These are phyloP conservation scores for Dianthus caryophyllus DNA, from an alignment of 148 eudicot species.

Conservation along the genomic window DNA sequence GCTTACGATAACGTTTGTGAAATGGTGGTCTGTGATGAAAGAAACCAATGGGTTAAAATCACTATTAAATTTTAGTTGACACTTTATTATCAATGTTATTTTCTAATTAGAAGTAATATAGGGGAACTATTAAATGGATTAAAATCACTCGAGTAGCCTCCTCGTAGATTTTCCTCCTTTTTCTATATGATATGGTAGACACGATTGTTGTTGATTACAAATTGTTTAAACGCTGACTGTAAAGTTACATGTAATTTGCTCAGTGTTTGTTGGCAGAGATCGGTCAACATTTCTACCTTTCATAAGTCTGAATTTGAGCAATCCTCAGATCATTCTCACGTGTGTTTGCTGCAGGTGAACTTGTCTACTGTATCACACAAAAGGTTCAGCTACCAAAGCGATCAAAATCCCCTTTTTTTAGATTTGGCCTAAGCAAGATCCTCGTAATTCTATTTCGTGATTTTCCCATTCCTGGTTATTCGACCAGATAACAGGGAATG, in stretches of 20 bases:
- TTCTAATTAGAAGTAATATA: neutral
- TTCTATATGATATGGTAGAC: neutral
- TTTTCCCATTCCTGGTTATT: conserved; percentile 26
- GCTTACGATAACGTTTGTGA: neutral
- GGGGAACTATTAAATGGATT: neutral
- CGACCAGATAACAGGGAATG: conserved; percentile 51
- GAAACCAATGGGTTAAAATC: neutral
- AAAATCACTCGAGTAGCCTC: too few species aligned
- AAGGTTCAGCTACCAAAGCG: neutral
- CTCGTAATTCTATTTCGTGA: neutral
- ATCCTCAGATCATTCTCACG: neutral
- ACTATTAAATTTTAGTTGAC: neutral
- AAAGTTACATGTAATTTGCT: neutral
- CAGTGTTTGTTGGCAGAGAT: neutral
- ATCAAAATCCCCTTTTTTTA: neutral
- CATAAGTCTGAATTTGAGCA: neutral
- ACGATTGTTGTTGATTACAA: neutral
- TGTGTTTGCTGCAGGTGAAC: conserved; percentile 19
- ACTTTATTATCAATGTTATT: neutral
- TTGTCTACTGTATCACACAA: neutral
- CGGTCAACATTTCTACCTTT: too few species aligned
- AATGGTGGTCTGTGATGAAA: neutral
- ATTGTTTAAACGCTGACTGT: neutral
- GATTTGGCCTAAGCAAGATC: neutral
- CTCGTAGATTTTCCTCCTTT: neutral